Evolutionary conservation across 352 stramenopile genomes (phyloP).

Genomic region (Peronospora belbahrii): DNA sequence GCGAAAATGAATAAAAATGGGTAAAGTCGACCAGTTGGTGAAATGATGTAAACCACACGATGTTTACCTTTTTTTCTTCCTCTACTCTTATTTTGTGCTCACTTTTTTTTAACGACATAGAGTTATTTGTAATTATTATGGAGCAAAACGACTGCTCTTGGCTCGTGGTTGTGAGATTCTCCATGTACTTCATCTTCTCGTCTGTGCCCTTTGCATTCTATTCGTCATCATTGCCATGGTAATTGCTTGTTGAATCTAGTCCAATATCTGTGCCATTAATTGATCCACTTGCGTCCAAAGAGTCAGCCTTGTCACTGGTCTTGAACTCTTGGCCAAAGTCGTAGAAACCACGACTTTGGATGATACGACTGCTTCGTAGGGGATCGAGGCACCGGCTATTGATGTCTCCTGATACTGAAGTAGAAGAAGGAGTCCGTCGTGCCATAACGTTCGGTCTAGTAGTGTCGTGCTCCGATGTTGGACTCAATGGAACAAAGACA

Average conservation of each 20-base stretch:
- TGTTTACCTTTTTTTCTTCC: too few species aligned
- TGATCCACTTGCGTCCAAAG: constrained; percentile 12
- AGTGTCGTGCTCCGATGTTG: constrained; percentile 16
- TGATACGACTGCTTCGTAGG: constrained; percentile 54
- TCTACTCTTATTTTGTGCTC: background rate
- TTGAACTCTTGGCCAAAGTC: constrained; percentile 36
- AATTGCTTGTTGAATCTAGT: constrained; percentile 17
- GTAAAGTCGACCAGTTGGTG: background rate
- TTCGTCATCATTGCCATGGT: constrained; percentile 18
- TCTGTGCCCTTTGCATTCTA: constrained; percentile 10
- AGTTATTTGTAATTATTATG: too few species aligned
- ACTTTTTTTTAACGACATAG: background rate
- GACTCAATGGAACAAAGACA: constrained; percentile 54
- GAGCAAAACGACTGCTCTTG: too few species aligned
- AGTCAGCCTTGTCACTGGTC: constrained; percentile 10
- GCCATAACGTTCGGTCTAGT: constrained; percentile 12
- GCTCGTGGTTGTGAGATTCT: too few species aligned
- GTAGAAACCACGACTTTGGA: constrained; percentile 75
- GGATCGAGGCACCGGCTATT: constrained; percentile 12
- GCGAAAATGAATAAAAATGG: too few species aligned
- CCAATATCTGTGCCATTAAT: constrained; percentile 11
- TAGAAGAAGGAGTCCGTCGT: constrained; percentile 36
- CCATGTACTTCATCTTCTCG: constrained; percentile 13
- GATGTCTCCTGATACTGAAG: constrained; percentile 15
- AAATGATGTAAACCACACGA: too few species aligned